phyloP scores from a whole-genome alignment of 495 filamentous ascomycete species.

The Lichina pygmaea region DNA sequence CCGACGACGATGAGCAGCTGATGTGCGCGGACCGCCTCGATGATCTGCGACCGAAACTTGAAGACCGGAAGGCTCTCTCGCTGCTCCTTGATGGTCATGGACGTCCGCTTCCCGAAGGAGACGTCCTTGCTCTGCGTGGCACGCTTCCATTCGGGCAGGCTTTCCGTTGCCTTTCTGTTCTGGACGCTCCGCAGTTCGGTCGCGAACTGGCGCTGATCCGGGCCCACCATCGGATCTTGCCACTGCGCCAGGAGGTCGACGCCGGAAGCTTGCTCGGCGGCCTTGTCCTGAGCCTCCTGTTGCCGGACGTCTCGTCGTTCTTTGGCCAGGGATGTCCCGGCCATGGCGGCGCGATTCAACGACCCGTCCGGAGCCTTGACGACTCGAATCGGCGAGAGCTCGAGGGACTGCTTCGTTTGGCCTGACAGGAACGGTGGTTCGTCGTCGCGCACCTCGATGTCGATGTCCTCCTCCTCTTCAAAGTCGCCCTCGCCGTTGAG shows the following conservation, averaged over 20 bases:
- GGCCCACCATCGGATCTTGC: conserved; percentile 84
- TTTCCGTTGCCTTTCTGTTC: conserved; percentile 27
- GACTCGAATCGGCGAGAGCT: conserved; percentile 81
- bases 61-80: conserved; percentile 74
- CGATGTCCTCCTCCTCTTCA: conserved; percentile 88
- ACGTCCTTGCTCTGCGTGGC: conserved; percentile 59
- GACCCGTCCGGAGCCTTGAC: conserved; percentile 95
- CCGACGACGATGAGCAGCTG: conserved; percentile 90
- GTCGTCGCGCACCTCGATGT: conserved; percentile 89
- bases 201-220: conserved; percentile 67
- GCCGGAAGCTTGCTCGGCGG: conserved; percentile 47
- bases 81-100: conserved; percentile 86
- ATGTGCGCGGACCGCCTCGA: conserved; percentile 68
- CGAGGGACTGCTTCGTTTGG: conserved; percentile 85
- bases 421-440: conserved; percentile 90
- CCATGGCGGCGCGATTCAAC: conserved; percentile 83
- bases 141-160: conserved; percentile 80
- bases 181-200: conserved; percentile 41
- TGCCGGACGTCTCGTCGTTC: conserved; percentile 74
- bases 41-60: conserved; percentile 66
- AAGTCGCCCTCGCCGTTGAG: conserved; percentile 66
- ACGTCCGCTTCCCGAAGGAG: conserved; percentile 63
- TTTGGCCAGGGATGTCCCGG: conserved; percentile 69
- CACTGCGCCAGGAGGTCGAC: conserved; percentile 80
- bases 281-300: conserved; percentile 63